Percentiles rank a stretch among this genome's conserved stretches.
phyloP scores from a whole-genome alignment of 2,329 filamentous ascomycete genomes.

The Ploettnerulaceae sp. region DNA sequence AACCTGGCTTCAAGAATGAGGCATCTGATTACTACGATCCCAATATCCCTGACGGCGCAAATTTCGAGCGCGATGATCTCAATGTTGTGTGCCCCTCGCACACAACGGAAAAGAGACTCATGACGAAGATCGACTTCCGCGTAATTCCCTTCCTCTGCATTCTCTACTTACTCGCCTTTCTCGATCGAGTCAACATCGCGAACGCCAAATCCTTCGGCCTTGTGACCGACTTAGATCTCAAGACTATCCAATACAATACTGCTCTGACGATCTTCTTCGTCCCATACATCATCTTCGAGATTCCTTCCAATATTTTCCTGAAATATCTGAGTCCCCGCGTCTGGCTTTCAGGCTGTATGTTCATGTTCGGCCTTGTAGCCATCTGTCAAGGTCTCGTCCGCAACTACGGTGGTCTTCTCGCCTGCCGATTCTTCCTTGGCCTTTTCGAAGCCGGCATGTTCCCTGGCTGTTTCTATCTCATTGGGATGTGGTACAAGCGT shows the following conservation, averaged over 20 bases:
- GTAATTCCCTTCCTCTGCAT: slow-evolving; percentile 69
- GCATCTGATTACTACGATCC: slow-evolving; percentile 26
- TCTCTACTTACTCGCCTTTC: slow-evolving; percentile 65
- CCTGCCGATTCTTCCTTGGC: slow-evolving; percentile 82
- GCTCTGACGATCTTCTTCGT: slow-evolving; percentile 78
- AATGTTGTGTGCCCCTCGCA: slow-evolving; percentile 32
- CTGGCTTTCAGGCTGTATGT: slow-evolving; percentile 80
- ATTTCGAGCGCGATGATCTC: slow-evolving; percentile 26
- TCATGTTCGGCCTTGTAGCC: slow-evolving; percentile 46
- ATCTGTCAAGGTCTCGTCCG: slow-evolving; percentile 35
- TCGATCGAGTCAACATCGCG: slow-evolving; percentile 73
- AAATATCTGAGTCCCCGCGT: slow-evolving; percentile 63
- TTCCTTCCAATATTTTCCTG: slow-evolving; percentile 67
- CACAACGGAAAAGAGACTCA: slow-evolving; percentile 53
- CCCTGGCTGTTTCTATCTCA: slow-evolving; percentile 67
- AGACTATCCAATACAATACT: slow-evolving; percentile 62
- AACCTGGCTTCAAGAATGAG: slow-evolving; percentile 23
- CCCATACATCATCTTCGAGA: slow-evolving; percentile 68
- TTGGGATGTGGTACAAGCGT: slow-evolving; percentile 87
- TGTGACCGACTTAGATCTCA: slow-evolving; percentile 55
- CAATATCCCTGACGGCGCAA: slow-evolving; percentile 13
- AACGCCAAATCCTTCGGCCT: slow-evolving; percentile 69
- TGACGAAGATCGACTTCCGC: slow-evolving; percentile 65
- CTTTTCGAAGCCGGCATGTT: slow-evolving; percentile 73
- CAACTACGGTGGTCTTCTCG: slow-evolving; percentile 76